These are phyloP conservation scores for Patellaria atrata DNA, from an alignment of 495 filamentous ascomycete species.

Conservation along the genomic window DNA sequence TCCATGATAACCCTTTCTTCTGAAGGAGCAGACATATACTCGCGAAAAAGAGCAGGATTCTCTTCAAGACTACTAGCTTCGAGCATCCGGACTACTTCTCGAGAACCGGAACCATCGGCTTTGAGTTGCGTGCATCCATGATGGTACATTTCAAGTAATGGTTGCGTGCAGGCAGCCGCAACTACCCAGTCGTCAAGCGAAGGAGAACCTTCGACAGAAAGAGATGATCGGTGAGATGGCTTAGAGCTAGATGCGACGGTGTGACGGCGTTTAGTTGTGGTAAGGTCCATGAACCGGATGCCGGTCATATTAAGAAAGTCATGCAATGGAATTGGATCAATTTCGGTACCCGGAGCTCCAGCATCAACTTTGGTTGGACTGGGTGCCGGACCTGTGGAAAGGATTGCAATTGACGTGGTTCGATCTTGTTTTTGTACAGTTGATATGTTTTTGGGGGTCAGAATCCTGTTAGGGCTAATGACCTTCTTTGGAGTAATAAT, in stretches of 20 bases:
- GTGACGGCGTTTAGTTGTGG: conserved; percentile 78
- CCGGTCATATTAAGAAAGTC: conserved; percentile 90
- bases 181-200: conserved; percentile 62
- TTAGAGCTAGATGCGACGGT: conserved; percentile 48
- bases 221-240: too few species aligned
- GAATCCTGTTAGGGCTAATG: conserved; percentile 21
- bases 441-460: background rate
- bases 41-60: conserved; percentile 78
- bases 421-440: conserved; percentile 1
- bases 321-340: conserved; percentile 66
- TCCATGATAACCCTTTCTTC: conserved; percentile 78
- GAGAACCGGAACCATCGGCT: conserved; percentile 83
- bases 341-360: conserved; percentile 6
- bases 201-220: conserved; percentile 27
- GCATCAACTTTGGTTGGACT: background rate
- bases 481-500: conserved; percentile 25
- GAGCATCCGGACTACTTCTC: conserved; percentile 73
- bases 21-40: conserved; percentile 79
- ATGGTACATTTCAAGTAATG: conserved; percentile 86
- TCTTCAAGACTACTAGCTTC: conserved; percentile 75
- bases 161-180: conserved; percentile 79
- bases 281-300: conserved; percentile 93
- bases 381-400: too few species aligned
- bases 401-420: background rate
- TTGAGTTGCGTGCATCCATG: conserved; percentile 91